Conservation (phyloP, 2,329 filamentous ascomycete genomes). For the Arachnomyces sp. region DNA sequence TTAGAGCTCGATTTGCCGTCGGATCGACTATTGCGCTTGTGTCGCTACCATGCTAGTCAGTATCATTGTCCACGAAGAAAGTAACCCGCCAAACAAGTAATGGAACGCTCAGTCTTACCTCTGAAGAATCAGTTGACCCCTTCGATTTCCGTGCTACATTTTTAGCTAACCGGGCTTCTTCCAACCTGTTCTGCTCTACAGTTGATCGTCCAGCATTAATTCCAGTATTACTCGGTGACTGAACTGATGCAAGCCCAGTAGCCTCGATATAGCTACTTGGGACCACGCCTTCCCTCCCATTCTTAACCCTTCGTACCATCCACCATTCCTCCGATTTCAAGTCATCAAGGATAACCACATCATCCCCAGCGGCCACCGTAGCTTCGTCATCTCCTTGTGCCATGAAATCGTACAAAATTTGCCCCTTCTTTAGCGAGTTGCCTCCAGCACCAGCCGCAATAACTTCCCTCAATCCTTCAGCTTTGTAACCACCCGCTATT, state of each 20-base stretch:
- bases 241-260: conserved; percentile 55
- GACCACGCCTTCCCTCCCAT: conserved; percentile 89
- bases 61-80: conserved; percentile 57
- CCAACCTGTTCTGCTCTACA: conserved; percentile 67
- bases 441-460: conserved; percentile 67
- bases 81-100: conserved; percentile 74
- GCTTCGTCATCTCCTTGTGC: conserved; percentile 96
- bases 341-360: conserved; percentile 84
- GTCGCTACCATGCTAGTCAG: conserved; percentile 72
- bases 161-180: conserved; percentile 76
- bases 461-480: conserved; percentile 74
- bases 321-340: conserved; percentile 96
- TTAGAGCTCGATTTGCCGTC: conserved; percentile 53
- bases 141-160: conserved; percentile 61
- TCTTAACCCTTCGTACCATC: conserved; percentile 85
- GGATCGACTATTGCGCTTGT: conserved; percentile 58
- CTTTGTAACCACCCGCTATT: conserved; percentile 73
- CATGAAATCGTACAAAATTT: conserved; percentile 90
- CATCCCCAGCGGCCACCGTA: conserved; percentile 79
- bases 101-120: conserved; percentile 69
- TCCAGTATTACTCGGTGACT: conserved; percentile 44
- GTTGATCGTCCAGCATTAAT: conserved; percentile 55
- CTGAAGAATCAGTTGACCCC: conserved; percentile 34
- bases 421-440: conserved; percentile 66
- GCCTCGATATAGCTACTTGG: conserved; percentile 94